A percentile compares a stretch with the other conserved stretches of the same genome.
Conservation (phyloP, 257 asterid species). For the Paulownia fortunei region DNA sequence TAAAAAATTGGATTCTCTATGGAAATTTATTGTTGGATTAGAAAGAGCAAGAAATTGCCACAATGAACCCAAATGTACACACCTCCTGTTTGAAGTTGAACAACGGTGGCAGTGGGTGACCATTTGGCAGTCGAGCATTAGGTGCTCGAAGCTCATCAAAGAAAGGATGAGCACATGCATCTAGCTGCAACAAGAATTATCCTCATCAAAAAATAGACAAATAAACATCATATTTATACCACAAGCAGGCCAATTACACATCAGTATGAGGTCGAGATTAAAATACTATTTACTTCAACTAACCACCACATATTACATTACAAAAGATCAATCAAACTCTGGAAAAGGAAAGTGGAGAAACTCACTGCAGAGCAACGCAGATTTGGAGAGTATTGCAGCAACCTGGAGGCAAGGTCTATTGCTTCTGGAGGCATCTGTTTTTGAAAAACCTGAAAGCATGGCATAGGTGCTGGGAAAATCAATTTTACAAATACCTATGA, state of each 20-base stretch:
- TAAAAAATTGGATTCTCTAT: not conserved
- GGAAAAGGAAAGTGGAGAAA: slow-evolving; percentile 18
- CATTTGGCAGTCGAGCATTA: slow-evolving; percentile 71
- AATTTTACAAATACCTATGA: not conserved
- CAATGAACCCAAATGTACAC: slow-evolving; percentile 12
- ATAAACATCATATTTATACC: not conserved
- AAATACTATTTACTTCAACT: not conserved
- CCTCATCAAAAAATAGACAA: not conserved
- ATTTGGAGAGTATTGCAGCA: slow-evolving; percentile 79
- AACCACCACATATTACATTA: slow-evolving; percentile 1
- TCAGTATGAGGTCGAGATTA: not conserved
- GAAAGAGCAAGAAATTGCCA: not conserved
- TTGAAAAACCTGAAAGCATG: slow-evolving; percentile 62
- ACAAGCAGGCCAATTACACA: not conserved
- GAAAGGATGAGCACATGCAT: slow-evolving; percentile 76
- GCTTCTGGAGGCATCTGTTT: slow-evolving; percentile 90
- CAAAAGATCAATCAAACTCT: not conserved
- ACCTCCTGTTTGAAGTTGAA: slow-evolving; percentile 87
- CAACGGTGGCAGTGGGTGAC: slow-evolving; percentile 71
- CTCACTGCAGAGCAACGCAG: slow-evolving; percentile 82
- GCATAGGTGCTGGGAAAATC: not conserved
- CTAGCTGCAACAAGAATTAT: slow-evolving; percentile 54
- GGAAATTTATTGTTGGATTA: not conserved
- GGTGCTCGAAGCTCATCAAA: slow-evolving; percentile 85
- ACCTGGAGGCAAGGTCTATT: slow-evolving; percentile 76